Percentiles rank a stretch among this genome's conserved stretches.
These are phyloP conservation scores for Solanum paucissectum DNA, from an alignment of 257 asterid species.

Conservation along the genomic window DNA sequence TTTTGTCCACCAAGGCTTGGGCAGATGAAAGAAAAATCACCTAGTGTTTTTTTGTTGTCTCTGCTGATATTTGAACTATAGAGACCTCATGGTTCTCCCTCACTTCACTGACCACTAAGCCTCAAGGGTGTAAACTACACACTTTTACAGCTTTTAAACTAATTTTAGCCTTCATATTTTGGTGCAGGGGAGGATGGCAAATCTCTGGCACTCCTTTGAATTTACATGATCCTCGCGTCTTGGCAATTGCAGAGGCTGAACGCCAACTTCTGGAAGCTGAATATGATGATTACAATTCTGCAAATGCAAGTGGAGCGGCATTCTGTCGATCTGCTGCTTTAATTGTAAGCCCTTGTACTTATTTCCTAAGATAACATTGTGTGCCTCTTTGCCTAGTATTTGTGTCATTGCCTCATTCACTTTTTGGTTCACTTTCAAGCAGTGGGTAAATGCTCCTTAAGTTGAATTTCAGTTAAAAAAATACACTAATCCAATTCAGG, in stretches of 20 bases:
- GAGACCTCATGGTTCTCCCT: neutral
- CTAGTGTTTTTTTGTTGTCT: neutral
- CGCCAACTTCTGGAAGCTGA: conserved; percentile 89
- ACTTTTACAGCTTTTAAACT: neutral
- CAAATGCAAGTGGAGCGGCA: conserved; percentile 84
- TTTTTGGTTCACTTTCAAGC: neutral
- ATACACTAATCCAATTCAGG: neutral
- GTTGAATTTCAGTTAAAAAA: neutral
- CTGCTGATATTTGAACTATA: neutral
- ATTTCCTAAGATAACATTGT: neutral
- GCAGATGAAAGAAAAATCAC: neutral
- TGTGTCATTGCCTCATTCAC: neutral
- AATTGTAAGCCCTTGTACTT: conserved; percentile 48
- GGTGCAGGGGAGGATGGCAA: conserved; percentile 92
- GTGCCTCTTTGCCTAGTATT: neutral
- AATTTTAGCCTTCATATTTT: neutral
- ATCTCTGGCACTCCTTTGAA: conserved; percentile 87
- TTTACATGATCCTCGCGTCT: conserved; percentile 81
- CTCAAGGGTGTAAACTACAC: neutral
- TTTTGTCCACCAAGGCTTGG: neutral
- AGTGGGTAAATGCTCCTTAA: neutral
- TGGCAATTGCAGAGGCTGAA: conserved; percentile 95
- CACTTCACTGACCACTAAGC: neutral
- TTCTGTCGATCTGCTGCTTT: conserved; percentile 94
- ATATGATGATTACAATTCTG: conserved; percentile 64